Evolutionary conservation across 176 grass and related monocot genomes (phyloP), one percentile per base, ranked within the genome.

Genomic region (Puccinellia tenuiflora): DNA sequence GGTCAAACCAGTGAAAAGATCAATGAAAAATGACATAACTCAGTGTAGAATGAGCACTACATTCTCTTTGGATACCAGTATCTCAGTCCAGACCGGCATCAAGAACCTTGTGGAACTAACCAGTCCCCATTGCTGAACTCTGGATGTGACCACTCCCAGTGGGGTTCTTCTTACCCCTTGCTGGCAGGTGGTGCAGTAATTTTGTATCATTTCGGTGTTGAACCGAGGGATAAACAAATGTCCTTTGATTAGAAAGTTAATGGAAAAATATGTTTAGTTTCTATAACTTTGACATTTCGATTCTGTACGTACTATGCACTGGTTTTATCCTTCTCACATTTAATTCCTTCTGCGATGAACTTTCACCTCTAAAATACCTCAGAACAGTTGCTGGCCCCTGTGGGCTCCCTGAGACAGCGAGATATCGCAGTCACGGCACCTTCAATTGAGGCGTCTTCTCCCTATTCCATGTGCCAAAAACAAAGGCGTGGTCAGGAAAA

Each of bases 401-500:
- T 68, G 3, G 96, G 87, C 12, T 95, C 89, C 86, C 92, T 89
- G 33, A 98, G 86, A 47, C 92, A 98, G 31, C 35, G 86, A 4
- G 96, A 91, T 83, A 98, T 95, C n/a, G 90, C 96, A 42, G 71
- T 88, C 35, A 98, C 96, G 67, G 91, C 91, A 43, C 92, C 90
- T 89, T 98, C 92, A 65, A 98, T 91, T 7, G 96, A 95, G 73
- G 96, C 92, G 81, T 98, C 96, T 85, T 98, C 92, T 59, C 96
- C 96, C 96, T 98, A 55, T 74, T 76, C 31, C 50, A 75, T 69
- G 51, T 47, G 75, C 8, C 81, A 69, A 65, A 24, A 86, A 84
- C 45, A 82, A 84, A 62, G 6, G 52, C 4, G 37, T 45, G 24
- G 52, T 88, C 61, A 85, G 54, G 33, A 82, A 38, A 43, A 14